Percentiles rank a stretch among this genome's conserved stretches.
These are phyloP conservation scores for Hypoxylon perforatum DNA, from an alignment of 495 filamentous ascomycete genomes.

Conservation along the genomic window DNA sequence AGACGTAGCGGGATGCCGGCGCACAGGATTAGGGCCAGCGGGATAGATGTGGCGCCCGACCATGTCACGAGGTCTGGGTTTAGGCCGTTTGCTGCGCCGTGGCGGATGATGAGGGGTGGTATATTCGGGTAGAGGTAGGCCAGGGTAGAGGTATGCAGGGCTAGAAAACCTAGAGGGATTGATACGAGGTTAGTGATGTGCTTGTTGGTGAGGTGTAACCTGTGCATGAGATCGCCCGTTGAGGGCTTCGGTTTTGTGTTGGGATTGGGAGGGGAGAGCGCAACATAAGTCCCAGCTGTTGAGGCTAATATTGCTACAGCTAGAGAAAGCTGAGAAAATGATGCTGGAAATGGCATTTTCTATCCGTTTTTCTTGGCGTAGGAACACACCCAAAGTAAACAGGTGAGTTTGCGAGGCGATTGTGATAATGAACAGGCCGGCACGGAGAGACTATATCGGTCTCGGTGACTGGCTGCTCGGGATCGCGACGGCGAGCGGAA, in stretches of 20 bases:
- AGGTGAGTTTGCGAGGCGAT: neutral
- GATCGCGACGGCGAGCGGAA: neutral
- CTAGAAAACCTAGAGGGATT: constrained; percentile 25
- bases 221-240: constrained; percentile 34
- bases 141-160: constrained; percentile 22
- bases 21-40: constrained; percentile 45
- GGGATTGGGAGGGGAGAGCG: constrained; percentile 31
- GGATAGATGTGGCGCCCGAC: constrained; percentile 37
- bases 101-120: constrained; percentile 34
- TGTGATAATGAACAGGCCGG: neutral
- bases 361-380: neutral
- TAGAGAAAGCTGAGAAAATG: constrained; percentile 24
- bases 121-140: constrained; percentile 46
- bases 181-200: constrained; percentile 3
- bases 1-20: constrained; percentile 50
- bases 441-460: neutral
- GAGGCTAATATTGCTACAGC: constrained; percentile 22
- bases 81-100: constrained; percentile 41
- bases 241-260: constrained; percentile 18
- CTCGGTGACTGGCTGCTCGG: neutral
- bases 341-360: constrained; percentile 7
- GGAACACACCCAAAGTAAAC: neutral
- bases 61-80: constrained; percentile 48
- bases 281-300: constrained; percentile 27
- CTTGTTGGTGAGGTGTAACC: constrained; percentile 23